Percentiles rank a stretch among this genome's conserved stretches.
These are phyloP conservation scores for Vachellia pachyceras DNA, from an alignment of 306 rosid genomes.

Conservation along the genomic window DNA sequence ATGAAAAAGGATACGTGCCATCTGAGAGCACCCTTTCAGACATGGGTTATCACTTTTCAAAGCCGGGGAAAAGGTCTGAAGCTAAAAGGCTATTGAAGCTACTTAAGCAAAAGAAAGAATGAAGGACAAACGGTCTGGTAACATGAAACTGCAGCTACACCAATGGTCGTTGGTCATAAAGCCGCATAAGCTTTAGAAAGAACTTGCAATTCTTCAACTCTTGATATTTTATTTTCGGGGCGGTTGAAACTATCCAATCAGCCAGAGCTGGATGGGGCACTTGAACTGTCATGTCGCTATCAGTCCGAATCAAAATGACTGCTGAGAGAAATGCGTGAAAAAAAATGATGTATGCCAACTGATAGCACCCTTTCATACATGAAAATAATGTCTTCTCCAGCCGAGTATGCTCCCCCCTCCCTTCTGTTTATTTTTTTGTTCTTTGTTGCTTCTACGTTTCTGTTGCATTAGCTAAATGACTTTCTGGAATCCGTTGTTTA, in stretches of 20 bases:
- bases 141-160: too few relatives aligned
- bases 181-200: too few relatives aligned
- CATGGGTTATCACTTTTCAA: slow-evolving; percentile 58
- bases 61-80: slow-evolving; percentile 68
- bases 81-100: slow-evolving; percentile 71
- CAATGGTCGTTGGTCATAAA: too few relatives aligned
- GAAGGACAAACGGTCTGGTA: too few relatives aligned
- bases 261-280: slow-evolving; percentile 64
- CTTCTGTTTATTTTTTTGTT: not conserved
- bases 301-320: slow-evolving; percentile 72
- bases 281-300: slow-evolving; percentile 48
- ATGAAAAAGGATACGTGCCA: slow-evolving; percentile 71
- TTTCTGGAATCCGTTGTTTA: not conserved
- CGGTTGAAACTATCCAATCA: slow-evolving; percentile 73
- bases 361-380: slow-evolving; percentile 59
- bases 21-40: slow-evolving; percentile 60
- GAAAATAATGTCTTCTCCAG: not conserved
- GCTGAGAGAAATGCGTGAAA: slow-evolving; percentile 67
- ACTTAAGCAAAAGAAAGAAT: slow-evolving; percentile 47
- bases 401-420: slow-evolving; percentile 65
- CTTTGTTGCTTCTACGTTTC: not conserved
- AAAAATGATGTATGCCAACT: slow-evolving; percentile 68
- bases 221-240: slow-evolving; percentile 75
- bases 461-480: not conserved
- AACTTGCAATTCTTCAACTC: slow-evolving; percentile 59